Base-by-base conservation (phyloP, 2,329 filamentous ascomycete species). In the Aspergillus sp. region DNA sequence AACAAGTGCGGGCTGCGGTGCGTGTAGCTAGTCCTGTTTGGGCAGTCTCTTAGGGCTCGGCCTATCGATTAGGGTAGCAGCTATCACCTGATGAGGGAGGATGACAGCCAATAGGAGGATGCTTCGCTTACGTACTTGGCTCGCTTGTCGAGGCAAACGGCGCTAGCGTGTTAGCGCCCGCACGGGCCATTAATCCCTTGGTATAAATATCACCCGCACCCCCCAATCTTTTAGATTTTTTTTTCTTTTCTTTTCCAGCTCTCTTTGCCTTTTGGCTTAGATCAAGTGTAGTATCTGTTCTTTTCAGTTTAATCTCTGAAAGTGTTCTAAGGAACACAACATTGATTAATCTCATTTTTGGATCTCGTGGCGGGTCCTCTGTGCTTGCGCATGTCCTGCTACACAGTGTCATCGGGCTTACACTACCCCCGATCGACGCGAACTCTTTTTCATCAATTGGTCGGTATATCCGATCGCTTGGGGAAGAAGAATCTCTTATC, bases 261-360 rank as follows among this genome's bases (percentile, higher is more conserved):
- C 75, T 76, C 72, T 74, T 75, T 76, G 73, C 77, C 76, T 77
- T 80, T 79, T 74, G 75, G 84, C 84, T 89, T 88, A 90, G 87
- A 90, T 90, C 87, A 90, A 89, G 86, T 90, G 86, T 90, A 90
- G 87, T 90, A 90, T 89, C 87, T 90, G 87, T 91, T 92, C 88
- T 91, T 90, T 88, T 90, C 86, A 92, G 88, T 90, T 91, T 92
- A 91, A 91, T 90, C 86, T 88, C 88, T 92, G 87, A 87, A 89
- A 90, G 82, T 81, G 79, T 79, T 80, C 84, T 82, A 88, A 77
- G 80, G 84, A 79, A 78, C 78, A 79, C 79, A 83, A 82, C 81
- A 79, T 79, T 84, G 86, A 89, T 92, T 91, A 89, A 83, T 84
- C 86, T 80, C 81, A 90, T 92, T 88, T 87, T 89, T 89, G 79